phyloP scores from a whole-genome alignment of 208 protist genomes.

The Leptomonas pyrrhocoris region DNA sequence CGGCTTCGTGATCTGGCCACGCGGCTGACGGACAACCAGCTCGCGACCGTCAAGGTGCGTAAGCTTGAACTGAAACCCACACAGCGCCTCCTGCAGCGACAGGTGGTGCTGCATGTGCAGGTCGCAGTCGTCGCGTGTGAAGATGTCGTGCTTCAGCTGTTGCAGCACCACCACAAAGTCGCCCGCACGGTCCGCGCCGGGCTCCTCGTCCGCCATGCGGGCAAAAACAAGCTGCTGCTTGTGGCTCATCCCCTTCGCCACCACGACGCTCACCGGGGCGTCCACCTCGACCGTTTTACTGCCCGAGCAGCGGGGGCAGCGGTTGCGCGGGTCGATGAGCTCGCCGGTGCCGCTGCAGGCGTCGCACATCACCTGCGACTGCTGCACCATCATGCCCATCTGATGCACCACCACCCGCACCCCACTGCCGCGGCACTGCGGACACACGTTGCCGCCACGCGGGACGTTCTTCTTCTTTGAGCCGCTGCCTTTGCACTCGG shows the following conservation, averaged over 20 bases:
- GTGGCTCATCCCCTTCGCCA: constrained; percentile 72
- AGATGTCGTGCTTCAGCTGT: constrained; percentile 91
- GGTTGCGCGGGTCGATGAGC: constrained; percentile 83
- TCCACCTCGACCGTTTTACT: constrained; percentile 84
- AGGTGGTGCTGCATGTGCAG: constrained; percentile 91
- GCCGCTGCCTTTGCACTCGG: constrained; percentile 67
- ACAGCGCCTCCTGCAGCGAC: constrained; percentile 94
- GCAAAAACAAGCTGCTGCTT: constrained; percentile 50
- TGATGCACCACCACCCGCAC: constrained; percentile 88
- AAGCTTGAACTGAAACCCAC: constrained; percentile 91
- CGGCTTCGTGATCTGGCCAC: constrained; percentile 73
- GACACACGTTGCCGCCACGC: too few relatives aligned
- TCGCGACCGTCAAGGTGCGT: constrained; percentile 89
- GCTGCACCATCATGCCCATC: constrained; percentile 96
- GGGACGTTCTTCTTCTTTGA: constrained; percentile 38
- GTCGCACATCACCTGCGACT: constrained; percentile 88
- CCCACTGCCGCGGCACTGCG: constrained; percentile 91
- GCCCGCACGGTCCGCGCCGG: constrained; percentile 58
- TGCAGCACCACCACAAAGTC: constrained; percentile 96
- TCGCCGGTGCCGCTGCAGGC: constrained; percentile 91
- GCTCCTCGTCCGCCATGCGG: constrained; percentile 54
- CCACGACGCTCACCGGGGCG: constrained; percentile 52
- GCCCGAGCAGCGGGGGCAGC: constrained; percentile 92
- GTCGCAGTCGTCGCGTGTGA: constrained; percentile 91
- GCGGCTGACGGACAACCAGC: constrained; percentile 77